Conservation (phyloP, 2,329 filamentous ascomycete genomes). For the Hypocrella siamensis region DNA sequence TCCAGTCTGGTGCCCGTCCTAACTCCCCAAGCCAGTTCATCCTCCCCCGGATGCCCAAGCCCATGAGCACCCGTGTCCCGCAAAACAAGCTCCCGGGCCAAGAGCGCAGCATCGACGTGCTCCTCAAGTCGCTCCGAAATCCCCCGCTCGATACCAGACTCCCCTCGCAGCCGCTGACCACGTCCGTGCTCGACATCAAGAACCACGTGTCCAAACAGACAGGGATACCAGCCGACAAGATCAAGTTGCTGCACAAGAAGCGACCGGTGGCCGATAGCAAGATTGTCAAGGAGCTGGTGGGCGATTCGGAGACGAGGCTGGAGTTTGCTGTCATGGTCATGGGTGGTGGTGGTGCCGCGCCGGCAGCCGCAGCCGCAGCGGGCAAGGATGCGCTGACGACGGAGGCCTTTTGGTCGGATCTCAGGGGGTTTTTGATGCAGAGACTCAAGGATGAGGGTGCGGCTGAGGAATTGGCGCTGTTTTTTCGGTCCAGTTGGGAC, state of each 20-base stretch:
- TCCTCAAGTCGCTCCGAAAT: conserved; percentile 64
- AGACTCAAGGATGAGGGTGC: conserved; percentile 55
- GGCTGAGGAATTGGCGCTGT: conserved; percentile 45
- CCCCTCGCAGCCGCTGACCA: conserved; percentile 44
- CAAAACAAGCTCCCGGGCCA: conserved; percentile 32
- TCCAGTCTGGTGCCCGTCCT: not conserved
- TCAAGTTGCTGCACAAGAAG: conserved; percentile 75
- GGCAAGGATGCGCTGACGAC: conserved; percentile 49
- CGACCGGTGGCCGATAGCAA: conserved; percentile 71
- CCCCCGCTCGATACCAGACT: conserved; percentile 55
- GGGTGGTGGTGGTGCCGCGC: conserved; percentile 41
- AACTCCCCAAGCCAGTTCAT: conserved; percentile 37
- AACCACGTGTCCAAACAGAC: conserved; percentile 47
- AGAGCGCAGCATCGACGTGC: conserved; percentile 39
- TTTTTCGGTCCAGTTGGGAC: conserved; percentile 62
- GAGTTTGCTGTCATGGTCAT: conserved; percentile 85
- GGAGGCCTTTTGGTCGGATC: conserved; percentile 72
- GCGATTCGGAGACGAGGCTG: conserved; percentile 31
- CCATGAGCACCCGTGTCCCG: conserved; percentile 36
- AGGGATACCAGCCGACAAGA: conserved; percentile 54
- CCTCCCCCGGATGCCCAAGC: conserved; percentile 49
- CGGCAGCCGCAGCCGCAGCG: conserved; percentile 11
- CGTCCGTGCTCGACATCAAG: conserved; percentile 69
- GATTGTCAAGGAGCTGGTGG: conserved; percentile 57
- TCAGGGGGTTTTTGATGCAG: conserved; percentile 67